phyloP scores from a whole-genome alignment of 176 grass and related monocot species.

The Hyparrhenia diplandra region DNA sequence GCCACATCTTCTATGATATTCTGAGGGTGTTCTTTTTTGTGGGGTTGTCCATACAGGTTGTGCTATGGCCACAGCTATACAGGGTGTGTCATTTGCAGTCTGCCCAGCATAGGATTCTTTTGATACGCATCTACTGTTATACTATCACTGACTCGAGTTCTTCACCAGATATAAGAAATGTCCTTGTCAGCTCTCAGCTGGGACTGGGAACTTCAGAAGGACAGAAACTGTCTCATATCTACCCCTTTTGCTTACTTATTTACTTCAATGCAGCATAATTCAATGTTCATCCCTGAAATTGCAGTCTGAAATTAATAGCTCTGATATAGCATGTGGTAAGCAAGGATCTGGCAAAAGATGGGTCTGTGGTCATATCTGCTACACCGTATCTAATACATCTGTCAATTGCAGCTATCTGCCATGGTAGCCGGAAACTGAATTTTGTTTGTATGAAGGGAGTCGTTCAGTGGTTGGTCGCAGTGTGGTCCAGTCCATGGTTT shows the following conservation, averaged over 20 bases:
- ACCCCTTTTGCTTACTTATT: not conserved
- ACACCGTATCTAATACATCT: conserved; percentile 32
- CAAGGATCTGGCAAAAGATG: conserved; percentile 43
- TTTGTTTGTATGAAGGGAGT: conserved; percentile 27
- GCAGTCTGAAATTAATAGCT: conserved; percentile 35
- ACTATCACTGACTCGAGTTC: conserved; percentile 1
- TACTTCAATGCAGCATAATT: conserved; percentile 18
- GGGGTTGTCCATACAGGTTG: too few relatives aligned
- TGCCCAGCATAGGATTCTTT: conserved; percentile 47
- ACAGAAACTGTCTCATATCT: conserved; percentile 10
- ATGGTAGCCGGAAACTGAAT: conserved; percentile 14
- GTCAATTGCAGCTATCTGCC: conserved; percentile 28
- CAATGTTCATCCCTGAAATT: conserved; percentile 30
- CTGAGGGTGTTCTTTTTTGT: too few relatives aligned
- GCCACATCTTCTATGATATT: too few relatives aligned
- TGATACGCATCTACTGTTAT: conserved; percentile 15
- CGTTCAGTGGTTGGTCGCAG: not conserved
- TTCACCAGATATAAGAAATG: conserved; percentile 18
- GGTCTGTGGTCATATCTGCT: conserved; percentile 34
- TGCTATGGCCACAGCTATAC: too few relatives aligned
- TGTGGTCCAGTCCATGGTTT: conserved; percentile 5
- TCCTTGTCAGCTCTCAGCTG: conserved; percentile 14
- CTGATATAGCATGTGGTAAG: conserved; percentile 49
- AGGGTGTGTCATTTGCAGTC: conserved; percentile 6
- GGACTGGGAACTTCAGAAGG: not conserved